Conservation (phyloP, 768 basidiomycete genomes). For the Cyathus striatus region DNA sequence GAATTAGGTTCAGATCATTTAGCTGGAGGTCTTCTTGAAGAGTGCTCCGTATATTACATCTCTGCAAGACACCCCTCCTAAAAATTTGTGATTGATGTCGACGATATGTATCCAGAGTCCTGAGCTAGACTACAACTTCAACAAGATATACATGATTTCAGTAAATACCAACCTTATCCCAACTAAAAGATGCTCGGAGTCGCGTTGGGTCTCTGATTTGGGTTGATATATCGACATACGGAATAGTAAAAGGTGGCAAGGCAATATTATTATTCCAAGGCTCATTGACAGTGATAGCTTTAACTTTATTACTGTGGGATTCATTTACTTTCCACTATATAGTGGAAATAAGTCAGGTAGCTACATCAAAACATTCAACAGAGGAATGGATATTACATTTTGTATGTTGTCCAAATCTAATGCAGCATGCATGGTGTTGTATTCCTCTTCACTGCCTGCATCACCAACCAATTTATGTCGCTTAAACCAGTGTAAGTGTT, state of each 20-base stretch:
- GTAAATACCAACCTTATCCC: conserved; percentile 10
- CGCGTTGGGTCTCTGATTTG: background rate
- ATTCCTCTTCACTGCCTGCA: conserved; percentile 9
- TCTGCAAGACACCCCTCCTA: background rate
- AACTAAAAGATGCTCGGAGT: conserved; percentile 2
- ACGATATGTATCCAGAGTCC: conserved; percentile 4
- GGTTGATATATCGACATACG: conserved; percentile 8
- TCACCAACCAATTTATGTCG: no score
- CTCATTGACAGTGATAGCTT: background rate
- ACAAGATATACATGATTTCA: background rate
- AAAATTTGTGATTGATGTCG: background rate
- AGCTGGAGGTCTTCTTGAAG: conserved; percentile 10
- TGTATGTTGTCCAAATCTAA: conserved; percentile 2
- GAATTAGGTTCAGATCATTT: conserved; percentile 10
- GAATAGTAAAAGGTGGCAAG: background rate
- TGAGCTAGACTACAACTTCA: background rate
- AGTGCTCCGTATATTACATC: background rate
- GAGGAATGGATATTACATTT: conserved; percentile 1
- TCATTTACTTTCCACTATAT: background rate
- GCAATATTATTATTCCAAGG: no score
- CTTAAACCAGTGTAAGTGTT: no score
- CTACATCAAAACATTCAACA: background rate
- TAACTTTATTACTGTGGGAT: background rate
- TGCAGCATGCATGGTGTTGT: conserved; percentile 3
- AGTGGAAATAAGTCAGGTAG: background rate